Base-by-base conservation (phyloP, 1,284 basidiomycete genomes). In the Ustilago curta region DNA sequence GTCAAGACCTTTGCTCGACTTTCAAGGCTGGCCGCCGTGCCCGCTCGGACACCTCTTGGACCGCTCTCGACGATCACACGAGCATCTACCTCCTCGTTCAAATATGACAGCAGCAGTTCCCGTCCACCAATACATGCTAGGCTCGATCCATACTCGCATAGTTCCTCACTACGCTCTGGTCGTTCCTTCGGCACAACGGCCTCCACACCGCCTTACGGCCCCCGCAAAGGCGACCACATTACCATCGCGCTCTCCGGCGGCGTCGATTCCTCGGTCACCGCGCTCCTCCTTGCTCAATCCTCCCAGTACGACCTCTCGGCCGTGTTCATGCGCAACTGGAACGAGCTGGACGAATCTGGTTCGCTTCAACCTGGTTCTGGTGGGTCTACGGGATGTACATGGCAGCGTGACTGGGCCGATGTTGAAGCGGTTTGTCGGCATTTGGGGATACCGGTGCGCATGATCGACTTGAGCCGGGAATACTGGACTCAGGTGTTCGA, bases 281-380 rank as follows among this genome's bases (percentile, higher is more conserved):
- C 82, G 0, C 67, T 70, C 16, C 76, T 83, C 8, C 74, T 82
- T 11, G 64, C 78, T 0, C 68, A 67, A 21, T 35, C 70, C 8
- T 68, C 64, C 3, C 48, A 39, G 35, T 92, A 95, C 7, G 88
- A 88, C 94, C 18, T 92, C 90, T 59, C 50, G 1, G 94, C 94
- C 2, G 89, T 97, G 0, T 98, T 92, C 85, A 97, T 97, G 96
- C 90, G 94, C 25, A 97, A 98, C 76, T 98, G 96, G 95, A 81
- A 78, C 51, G 77, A 76, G 42, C 61, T 81, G n/a, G 83, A 84
- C 40, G 94, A 88, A 91, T 78, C 90, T 88, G 18, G 88, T 89
- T 51, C 89, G 1, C 62, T 80, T 37, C 72, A 74, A 18, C 82
- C 81, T 2, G 84, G 88, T 1, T 77, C 77, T 11, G 83, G 83